Base-by-base conservation (phyloP, 768 basidiomycete genomes). In the Agrocybe chaxingu region DNA sequence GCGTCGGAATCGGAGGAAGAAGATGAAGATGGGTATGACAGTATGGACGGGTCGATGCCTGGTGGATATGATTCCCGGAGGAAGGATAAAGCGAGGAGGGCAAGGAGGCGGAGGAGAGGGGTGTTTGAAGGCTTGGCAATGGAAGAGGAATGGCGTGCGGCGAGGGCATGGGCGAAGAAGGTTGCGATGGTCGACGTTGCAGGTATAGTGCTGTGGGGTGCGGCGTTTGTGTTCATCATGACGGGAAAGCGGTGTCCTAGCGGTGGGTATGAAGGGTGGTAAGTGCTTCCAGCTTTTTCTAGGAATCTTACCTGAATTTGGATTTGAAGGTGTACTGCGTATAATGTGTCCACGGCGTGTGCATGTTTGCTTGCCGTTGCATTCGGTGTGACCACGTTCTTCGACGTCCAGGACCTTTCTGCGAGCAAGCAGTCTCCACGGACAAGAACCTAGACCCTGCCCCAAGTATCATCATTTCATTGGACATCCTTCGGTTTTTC, bases 211-310 rank as follows among this genome's bases (percentile, higher is more conserved):
- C 48, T 80, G 3, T 89, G 85, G 85, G 78, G 76, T 24, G 76
- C 69, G 5, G 71, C 70, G 45, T 87, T 86, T 62, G 74, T 85
- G 41, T 78, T 78, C 50, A 78, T 86, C 24, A 53, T 86, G 57
- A 66, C 79, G 9, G 84, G 85, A 38, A 73, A 81, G 68, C 71
- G 74, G 58, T 89, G 86, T 66, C 82, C 85, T 8, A 77, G 72
- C 52, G 84, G 84, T 2, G 68, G 65, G 13, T 85, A 77, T 58
- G 70, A 78, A 47, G 84, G 85, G 62, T 87, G 85, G 85, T 86
- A 54, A 56, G 77, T 72, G 3, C 4, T 43, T 54, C 31, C 7
- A 12, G 24, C 42, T 10, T 46, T 32, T 34, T 11, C 11, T 32
- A 18, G 13, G 45, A 32, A 30, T 36, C 35, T 24, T 57, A 57